Conservation (phyloP, 2,329 filamentous ascomycete genomes). For the Harringtonia aguacate region DNA sequence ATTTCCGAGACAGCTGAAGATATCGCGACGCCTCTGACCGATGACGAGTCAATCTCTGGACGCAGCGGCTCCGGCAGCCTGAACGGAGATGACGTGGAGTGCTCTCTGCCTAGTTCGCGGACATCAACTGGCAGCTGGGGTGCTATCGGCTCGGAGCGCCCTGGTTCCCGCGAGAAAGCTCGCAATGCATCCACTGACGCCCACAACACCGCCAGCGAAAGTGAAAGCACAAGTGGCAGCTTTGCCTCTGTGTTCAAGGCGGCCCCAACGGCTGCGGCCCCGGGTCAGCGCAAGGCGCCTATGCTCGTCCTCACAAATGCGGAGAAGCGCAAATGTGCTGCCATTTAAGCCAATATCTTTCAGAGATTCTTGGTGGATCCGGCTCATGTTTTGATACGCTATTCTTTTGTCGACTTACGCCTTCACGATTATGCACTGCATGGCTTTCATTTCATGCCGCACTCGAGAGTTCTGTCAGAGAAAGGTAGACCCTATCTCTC, state of each 20-base stretch:
- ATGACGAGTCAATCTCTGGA: conserved; percentile 67
- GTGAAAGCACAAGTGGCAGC: conserved; percentile 45
- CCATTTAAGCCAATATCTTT: background rate
- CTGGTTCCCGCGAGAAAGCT: conserved; percentile 57
- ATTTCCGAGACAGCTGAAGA: conserved; percentile 70
- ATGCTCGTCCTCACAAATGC: conserved; percentile 80
- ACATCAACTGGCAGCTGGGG: conserved; percentile 64
- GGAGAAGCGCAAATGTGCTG: conserved; percentile 61
- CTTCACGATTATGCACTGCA: conserved; percentile 3
- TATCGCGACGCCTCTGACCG: conserved; percentile 55
- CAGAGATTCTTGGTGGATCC: background rate
- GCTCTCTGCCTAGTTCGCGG: conserved; percentile 62
- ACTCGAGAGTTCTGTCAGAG: background rate
- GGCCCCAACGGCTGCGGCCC: conserved; percentile 44
- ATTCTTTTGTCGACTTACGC: conserved; percentile 1
- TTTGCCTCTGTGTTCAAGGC: conserved; percentile 59
- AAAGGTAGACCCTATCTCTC: conserved; percentile 2
- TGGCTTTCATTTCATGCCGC: conserved; percentile 1
- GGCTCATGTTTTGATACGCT: background rate
- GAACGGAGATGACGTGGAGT: conserved; percentile 55
- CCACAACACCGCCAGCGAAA: conserved; percentile 45
- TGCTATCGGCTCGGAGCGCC: conserved; percentile 80
- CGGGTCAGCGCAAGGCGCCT: conserved; percentile 67
- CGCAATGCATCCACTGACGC: conserved; percentile 49
- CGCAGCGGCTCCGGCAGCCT: conserved; percentile 71